phyloP scores from a whole-genome alignment of 805 yeast species.

The Starmerella stigmatis region DNA sequence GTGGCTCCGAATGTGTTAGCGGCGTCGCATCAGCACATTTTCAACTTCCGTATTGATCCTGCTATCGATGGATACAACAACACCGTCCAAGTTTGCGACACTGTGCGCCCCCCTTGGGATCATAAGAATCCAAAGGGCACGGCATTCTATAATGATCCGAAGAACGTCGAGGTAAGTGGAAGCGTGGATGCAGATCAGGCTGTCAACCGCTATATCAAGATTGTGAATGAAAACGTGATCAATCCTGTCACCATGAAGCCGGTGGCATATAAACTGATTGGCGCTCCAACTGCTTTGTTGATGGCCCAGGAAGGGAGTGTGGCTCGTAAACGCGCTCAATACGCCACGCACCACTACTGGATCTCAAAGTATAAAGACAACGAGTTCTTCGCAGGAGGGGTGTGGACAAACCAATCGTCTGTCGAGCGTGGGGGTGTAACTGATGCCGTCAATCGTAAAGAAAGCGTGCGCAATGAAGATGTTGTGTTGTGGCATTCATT shows the following conservation, averaged over 20 bases:
- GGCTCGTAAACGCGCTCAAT: conserved; percentile 61
- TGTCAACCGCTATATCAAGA: conserved; percentile 62
- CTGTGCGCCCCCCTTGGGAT: conserved; percentile 47
- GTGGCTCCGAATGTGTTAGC: conserved; percentile 76
- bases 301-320: conserved; percentile 53
- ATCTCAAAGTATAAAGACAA: conserved; percentile 66
- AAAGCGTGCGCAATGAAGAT: conserved; percentile 61
- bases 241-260: conserved; percentile 61
- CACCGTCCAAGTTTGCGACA: conserved; percentile 64
- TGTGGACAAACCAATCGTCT: conserved; percentile 71
- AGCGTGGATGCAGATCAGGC: conserved; percentile 62
- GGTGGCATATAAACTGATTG: conserved; percentile 61
- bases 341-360: conserved; percentile 71
- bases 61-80: conserved; percentile 72
- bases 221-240: conserved; percentile 60
- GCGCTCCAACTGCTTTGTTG: conserved; percentile 70
- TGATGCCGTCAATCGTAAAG: conserved; percentile 29
- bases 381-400: conserved; percentile 71
- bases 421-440: conserved; percentile 42
- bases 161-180: conserved; percentile 57
- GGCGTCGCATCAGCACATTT: conserved; percentile 72
- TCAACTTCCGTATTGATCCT: conserved; percentile 71
- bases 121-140: conserved; percentile 54
- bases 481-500: conserved; percentile 71
- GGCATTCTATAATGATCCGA: conserved; percentile 57